Evolutionary conservation across 108 stramenopile species (phyloP), one percentile per base, ranked within the genome.

Genomic region (Nitzschia putrida): DNA sequence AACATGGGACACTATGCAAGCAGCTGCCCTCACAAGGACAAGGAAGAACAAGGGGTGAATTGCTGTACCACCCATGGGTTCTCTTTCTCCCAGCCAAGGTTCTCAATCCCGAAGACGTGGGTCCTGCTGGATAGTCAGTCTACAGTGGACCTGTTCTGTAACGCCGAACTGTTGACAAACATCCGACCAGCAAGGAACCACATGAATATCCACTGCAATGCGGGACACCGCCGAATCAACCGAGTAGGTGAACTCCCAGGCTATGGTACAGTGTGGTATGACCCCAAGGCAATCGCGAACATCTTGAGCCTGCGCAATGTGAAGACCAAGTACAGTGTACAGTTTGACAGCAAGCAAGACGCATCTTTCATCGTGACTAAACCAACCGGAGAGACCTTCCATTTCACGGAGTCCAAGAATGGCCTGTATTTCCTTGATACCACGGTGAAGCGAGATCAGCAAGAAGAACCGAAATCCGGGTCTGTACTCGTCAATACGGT

Each of bases 111-210:
- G 1, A 22, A 41, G 20, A 18, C 10, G 7, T 74, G 72, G 72
- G 57, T 81, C 14, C 65, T 81, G 13, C 55, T 83, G 23, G 83
- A 83, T 68, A 80, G 40, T 25, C 76, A 77, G 26, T 72, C 79
- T 40, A 77, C 76, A 7, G 76, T 73, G 8, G 41, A 75, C 26
- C 41, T 77, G 25, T 73, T 80, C 53, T 45, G 40, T 34, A 73
- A 77, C 52, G 7, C 24, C 2, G 37, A 18, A n/a, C 39, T 75
- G 4, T 69, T 79, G 4, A 53, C 9, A 2, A 60, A 83, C 10
- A 73, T 83, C 10, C 74, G 58, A n/a, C n/a, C n/a, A n/a, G n/a
- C n/a, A n/a, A n/a, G 5, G 14, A 49, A 41, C 0, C 21, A 58
- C 2, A 38, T 82, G 37, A 57, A 29, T 0, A 55, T 72, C 12